Evolutionary conservation across 805 yeast genomes (phyloP), one percentile per base, ranked within the genome.

Genomic region (Cyberlindnera euphorbiiphila): DNA sequence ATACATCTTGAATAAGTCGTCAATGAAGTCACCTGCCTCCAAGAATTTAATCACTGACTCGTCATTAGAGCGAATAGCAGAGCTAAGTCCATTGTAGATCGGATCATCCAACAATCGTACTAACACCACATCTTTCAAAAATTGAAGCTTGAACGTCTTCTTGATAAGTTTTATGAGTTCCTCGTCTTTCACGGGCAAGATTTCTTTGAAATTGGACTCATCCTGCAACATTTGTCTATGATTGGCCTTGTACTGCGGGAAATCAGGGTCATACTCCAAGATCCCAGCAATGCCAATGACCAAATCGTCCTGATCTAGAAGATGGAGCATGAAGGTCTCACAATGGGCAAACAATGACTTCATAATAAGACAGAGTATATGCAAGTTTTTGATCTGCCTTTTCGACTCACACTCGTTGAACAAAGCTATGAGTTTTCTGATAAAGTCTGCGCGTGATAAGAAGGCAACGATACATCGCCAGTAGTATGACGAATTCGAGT

Each of bases 251-350:
- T 71, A 70, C 11, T 69, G 69, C 1, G 96, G 96, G 51, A 74
- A 86, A 39, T 85, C 95, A 0, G 93, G 84, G 57, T 93, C 97
- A 59, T 87, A 83, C 59, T 93, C 98, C 32, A 91, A 61, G 10
- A 87, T 82, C 1, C 96, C 95, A 10, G 81, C 72, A 4, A 86
- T 62, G 1, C 84, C 83, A 50, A 68, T 53, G 31, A 81, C 68
- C 27, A 66, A 51, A 7, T 67, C 68, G 43, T 78, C 82, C 11
- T 68, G 68, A 3, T 79, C 62, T 42, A 84, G 65, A n/a, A 65
- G 49, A 37, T 81, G 86, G 31, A 81, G 57, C 5, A 84, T 66
- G 11, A 66, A 60, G 20, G 74, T 64, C 46, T 89, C 96, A 52
- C 85, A 86, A 60, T 82, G 81, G 20, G 83, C 64, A 14, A 87